These are phyloP conservation scores for Phytophthora rubi DNA, from an alignment of 352 stramenopile species.

Conservation along the genomic window DNA sequence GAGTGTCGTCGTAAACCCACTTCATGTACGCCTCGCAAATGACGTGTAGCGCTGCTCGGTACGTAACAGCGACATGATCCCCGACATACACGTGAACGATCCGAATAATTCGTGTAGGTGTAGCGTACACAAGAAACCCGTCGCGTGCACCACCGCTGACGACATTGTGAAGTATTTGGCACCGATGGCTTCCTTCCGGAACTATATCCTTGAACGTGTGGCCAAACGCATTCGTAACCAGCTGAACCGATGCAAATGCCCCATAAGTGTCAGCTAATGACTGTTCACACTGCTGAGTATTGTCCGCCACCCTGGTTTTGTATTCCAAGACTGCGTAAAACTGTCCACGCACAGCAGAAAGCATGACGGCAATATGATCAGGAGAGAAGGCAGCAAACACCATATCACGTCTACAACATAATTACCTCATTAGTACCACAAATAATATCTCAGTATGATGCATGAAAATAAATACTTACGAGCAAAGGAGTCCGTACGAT, in stretches of 20 bases:
- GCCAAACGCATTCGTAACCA: neutral
- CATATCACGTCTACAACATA: too few relatives aligned
- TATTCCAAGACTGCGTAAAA: conserved; percentile 7
- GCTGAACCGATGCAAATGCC: neutral
- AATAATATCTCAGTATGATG: too few relatives aligned
- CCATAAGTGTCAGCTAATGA: conserved; percentile 1
- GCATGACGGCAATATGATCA: neutral
- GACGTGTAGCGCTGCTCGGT: neutral
- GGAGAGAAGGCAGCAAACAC: conserved; percentile 6
- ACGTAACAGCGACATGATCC: neutral
- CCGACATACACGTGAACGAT: conserved; percentile 8
- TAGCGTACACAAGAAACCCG: conserved; percentile 2
- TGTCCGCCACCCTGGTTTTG: conserved; percentile 2
- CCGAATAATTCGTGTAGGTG: neutral
- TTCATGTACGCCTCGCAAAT: conserved; percentile 4
- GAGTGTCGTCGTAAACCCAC: conserved; percentile 4
- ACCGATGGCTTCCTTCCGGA: conserved; percentile 1
- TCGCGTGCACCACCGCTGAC: conserved; percentile 1
- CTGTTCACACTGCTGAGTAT: neutral
- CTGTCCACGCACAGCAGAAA: neutral
- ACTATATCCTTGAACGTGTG: neutral
- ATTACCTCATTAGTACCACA: too few relatives aligned
- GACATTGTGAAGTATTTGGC: conserved; percentile 8
- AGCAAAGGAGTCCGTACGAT: neutral
- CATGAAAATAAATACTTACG: conserved; percentile 1